These are phyloP conservation scores for Penicillium aurantiogriseum DNA, from an alignment of 2,329 filamentous ascomycete species.

Conservation along the genomic window DNA sequence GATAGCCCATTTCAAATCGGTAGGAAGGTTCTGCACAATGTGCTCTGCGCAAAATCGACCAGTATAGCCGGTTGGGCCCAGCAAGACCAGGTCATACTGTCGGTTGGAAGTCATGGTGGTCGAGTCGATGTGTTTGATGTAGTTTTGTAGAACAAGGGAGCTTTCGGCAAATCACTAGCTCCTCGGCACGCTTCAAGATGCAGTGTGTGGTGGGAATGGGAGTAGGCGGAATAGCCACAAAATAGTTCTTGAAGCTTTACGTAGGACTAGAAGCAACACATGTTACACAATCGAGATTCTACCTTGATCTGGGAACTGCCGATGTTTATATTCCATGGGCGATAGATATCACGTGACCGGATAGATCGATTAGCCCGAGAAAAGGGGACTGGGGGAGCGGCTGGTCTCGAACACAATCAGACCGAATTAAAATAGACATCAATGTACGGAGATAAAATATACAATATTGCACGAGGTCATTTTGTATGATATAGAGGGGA, in stretches of 20 bases:
- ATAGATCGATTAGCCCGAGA: slow-evolving; percentile 6
- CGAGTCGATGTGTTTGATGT: neutral
- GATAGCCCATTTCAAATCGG: slow-evolving; percentile 81
- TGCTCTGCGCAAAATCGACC: slow-evolving; percentile 74
- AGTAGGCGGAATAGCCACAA: neutral
- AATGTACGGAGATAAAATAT: neutral
- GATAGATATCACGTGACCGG: slow-evolving; percentile 2
- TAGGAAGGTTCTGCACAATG: slow-evolving; percentile 68
- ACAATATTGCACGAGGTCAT: neutral
- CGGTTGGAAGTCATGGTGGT: slow-evolving; percentile 43
- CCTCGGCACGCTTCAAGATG: neutral
- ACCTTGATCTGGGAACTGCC: neutral
- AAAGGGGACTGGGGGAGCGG: neutral
- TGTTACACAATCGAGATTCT: neutral
- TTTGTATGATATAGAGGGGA: neutral
- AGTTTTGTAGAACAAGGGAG: slow-evolving; percentile 6
- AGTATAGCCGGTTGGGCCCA: slow-evolving; percentile 78
- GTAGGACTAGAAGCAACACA: neutral
- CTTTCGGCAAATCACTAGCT: slow-evolving; percentile 8
- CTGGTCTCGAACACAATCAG: slow-evolving; percentile 2
- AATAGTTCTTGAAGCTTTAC: neutral
- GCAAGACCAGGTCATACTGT: slow-evolving; percentile 64
- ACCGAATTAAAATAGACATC: neutral
- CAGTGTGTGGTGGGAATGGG: neutral
- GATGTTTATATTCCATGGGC: neutral